Base-by-base conservation (phyloP, 192 early-diverging fungal genomes). In the Backusella luteola region DNA sequence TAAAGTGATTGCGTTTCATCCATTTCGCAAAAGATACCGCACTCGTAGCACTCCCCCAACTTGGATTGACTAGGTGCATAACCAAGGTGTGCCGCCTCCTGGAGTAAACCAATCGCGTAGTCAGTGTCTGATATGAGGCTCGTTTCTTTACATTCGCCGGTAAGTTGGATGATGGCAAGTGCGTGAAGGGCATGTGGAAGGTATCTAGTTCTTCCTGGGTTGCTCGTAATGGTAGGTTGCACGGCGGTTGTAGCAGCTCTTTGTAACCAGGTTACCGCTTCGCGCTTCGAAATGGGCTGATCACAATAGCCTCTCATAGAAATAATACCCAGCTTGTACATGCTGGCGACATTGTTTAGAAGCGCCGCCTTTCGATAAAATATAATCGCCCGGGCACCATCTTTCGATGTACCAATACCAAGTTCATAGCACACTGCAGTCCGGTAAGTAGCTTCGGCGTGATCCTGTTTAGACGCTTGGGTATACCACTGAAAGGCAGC, bases 271-370 rank as follows among this genome's bases (percentile, higher is more conserved):
- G 91, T 95, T 38, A 97, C 87, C 23, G 94, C 96, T 73, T 99
- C 97, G 14, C 96, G 87, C 17, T 95, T 94, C 76, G 94, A 92
- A 39, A 84, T 72, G 1, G 85, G 74, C 56, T 93, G 89, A 7
- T 89, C 90, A 67, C 98, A 84, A 76, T 89, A 77, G 4, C 97
- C 97, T 77, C 94, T 93, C 80, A 97, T 83, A 46, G 96, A 79
- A 32, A 97, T 92, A 87, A 96, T 90, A 29, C 96, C 97, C 23
- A 97, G 87, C 83, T 97, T 98, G 88, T 95, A 97, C 97, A 99
- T 98, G 23, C 94, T 95, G 0, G 94, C 92, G 21, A 94, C 93
- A 74, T 98, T 95, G 66, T 93, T 91, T 71, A 96, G 83, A 8
- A 91, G 89, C 1, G 95, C 96, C 0, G 95, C 93, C 83, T 98